Base-by-base conservation (phyloP, 306 rosid genomes). In the Quercus mongolica region DNA sequence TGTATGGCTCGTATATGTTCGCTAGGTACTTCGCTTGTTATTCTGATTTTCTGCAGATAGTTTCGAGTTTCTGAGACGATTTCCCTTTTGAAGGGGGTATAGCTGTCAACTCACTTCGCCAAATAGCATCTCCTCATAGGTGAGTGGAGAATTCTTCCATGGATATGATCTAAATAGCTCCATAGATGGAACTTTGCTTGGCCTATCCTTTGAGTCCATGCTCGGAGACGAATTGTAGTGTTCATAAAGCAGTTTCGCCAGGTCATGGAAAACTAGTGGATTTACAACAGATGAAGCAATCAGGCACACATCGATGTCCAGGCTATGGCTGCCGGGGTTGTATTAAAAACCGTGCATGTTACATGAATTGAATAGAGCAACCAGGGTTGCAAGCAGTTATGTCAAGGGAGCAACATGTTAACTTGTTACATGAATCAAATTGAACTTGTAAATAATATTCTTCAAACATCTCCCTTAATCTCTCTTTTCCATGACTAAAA, bases 21-120 rank as follows among this genome's bases (percentile, higher is more conserved):
- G 97, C 99, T 87, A 95, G 85, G 31, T 93, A 82, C 87, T 91
- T 95, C 3, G 97, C 93, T 88, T 90, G 97, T 84, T 95, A 95
- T 25, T 91, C 97, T n/a, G 97, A 89, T 74, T 92, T 94, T 86
- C 86, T 88, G 81, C 94, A 87, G 18, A 90, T 86, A 8, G 76
- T 71, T 85, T 92, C 93, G 20, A 92, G 90, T 33, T 89, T 92
- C 97, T 25, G 26, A 25, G 26, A 25, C 26, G 26, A 25, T 25
- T 25, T 25, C 26, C 26, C 26, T 25, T 25, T 25, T 1, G 26
- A 25, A 25, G 26, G 26, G 26, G 26, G 26, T 25, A 25, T 25
- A 25, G 26, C 26, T 25, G 26, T 25, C 26, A 25, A 25, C 26
- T 25, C 26, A 25, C 26, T 25, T 1, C 26, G 26, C 26, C 26